phyloP scores from a whole-genome alignment of 73 alveolate species.

The Paramecium pentaurelia region DNA sequence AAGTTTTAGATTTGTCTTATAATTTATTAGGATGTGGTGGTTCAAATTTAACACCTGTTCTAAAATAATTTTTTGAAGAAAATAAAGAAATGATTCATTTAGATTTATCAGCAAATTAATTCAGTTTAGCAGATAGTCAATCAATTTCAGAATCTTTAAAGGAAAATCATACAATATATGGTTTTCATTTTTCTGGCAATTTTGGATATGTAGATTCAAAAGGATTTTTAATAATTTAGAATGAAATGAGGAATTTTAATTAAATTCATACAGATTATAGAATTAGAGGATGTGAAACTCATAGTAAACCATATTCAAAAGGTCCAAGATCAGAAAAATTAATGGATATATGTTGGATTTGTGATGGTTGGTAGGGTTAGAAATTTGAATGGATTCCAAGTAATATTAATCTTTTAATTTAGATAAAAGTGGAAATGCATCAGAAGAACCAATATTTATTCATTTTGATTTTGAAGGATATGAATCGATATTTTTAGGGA shows the following conservation, averaged over 20 bases:
- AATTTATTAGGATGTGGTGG: constrained; percentile 19
- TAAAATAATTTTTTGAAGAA: constrained; percentile 10
- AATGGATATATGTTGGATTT: constrained; percentile 49
- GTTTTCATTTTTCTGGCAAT: constrained; percentile 57
- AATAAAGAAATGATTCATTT: constrained; percentile 26
- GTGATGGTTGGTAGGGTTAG: constrained; percentile 53
- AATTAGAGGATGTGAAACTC: not conserved
- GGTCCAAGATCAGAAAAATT: constrained; percentile 9
- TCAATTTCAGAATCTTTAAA: not conserved
- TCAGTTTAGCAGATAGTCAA: not conserved
- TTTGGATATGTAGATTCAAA: constrained; percentile 44
- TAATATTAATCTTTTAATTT: not conserved
- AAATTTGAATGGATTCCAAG: constrained; percentile 37
- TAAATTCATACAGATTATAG: not conserved
- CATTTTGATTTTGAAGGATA: constrained; percentile 56
- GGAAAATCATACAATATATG: constrained; percentile 19
- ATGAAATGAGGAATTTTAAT: not conserved
- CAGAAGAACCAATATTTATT: constrained; percentile 38
- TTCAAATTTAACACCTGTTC: not conserved
- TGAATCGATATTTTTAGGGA: constrained; percentile 44
- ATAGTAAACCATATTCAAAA: constrained; percentile 18
- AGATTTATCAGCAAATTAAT: constrained; percentile 32
- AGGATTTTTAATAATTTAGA: constrained; percentile 18
- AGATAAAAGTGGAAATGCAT: constrained; percentile 45
- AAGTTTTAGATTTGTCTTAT: not conserved